Conservation (phyloP, 495 filamentous ascomycete genomes). For the Usnea hakonensis region DNA sequence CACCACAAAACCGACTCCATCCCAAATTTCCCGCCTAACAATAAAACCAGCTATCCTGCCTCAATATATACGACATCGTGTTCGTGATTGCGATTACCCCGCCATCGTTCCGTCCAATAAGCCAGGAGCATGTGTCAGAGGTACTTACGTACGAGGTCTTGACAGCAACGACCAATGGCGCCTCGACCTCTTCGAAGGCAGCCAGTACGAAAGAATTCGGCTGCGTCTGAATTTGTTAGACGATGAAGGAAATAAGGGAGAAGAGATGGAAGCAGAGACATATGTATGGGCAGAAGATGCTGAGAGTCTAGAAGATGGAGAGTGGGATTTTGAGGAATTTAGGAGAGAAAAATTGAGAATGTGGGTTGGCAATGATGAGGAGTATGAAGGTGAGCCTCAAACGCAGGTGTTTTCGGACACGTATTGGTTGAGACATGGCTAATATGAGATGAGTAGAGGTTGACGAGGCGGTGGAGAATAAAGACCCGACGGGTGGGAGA, state of each 20-base stretch:
- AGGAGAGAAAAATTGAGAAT: slow-evolving; percentile 57
- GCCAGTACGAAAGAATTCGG: slow-evolving; percentile 54
- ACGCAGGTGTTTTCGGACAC: slow-evolving; percentile 1
- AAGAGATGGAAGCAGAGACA: slow-evolving; percentile 56
- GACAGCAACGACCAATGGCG: slow-evolving; percentile 67
- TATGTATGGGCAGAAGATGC: slow-evolving; percentile 61
- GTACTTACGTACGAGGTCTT: slow-evolving; percentile 70
- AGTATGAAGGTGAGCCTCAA: slow-evolving; percentile 20
- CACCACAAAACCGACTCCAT: slow-evolving; percentile 39
- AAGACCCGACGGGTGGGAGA: slow-evolving; percentile 23
- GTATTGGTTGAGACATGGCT: neutral
- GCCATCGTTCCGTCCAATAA: slow-evolving; percentile 52
- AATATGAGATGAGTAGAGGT: slow-evolving; percentile 14
- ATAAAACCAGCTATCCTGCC: slow-evolving; percentile 71
- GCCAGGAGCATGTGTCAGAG: slow-evolving; percentile 51
- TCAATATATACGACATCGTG: slow-evolving; percentile 61
- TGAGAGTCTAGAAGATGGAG: slow-evolving; percentile 50
- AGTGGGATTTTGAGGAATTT: slow-evolving; percentile 81
- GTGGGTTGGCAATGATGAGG: slow-evolving; percentile 39
- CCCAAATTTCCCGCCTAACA: slow-evolving; percentile 47
- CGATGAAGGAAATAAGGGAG: slow-evolving; percentile 31
- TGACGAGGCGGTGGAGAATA: slow-evolving; percentile 18
- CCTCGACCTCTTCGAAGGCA: slow-evolving; percentile 78
- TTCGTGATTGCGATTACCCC: slow-evolving; percentile 67
- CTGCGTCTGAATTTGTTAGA: slow-evolving; percentile 54